phyloP scores from a whole-genome alignment of 495 filamentous ascomycete species.

The Lasiosphaeris hirsuta region DNA sequence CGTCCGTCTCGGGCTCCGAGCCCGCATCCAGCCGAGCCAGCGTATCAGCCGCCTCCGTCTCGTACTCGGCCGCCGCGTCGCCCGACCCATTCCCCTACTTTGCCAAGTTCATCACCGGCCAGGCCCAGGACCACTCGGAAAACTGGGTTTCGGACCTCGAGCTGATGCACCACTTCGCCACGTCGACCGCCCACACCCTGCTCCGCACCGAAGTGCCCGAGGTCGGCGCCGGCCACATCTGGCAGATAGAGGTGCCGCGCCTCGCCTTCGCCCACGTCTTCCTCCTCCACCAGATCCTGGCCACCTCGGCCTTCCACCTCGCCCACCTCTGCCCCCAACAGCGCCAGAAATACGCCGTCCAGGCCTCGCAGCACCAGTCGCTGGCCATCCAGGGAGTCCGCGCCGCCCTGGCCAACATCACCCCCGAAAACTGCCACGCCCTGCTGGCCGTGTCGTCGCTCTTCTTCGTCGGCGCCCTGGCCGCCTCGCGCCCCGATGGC shows the following conservation, averaged over 20 bases:
- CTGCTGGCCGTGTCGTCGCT: conserved; percentile 24
- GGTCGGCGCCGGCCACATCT: conserved; percentile 3
- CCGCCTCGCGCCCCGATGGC: conserved; percentile 4
- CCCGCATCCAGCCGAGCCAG: not conserved
- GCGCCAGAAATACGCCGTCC: conserved; percentile 10
- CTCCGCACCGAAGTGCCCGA: not conserved
- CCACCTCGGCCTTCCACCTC: conserved; percentile 26
- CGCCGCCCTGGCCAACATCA: conserved; percentile 19
- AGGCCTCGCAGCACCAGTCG: conserved; percentile 26
- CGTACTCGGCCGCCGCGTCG: not conserved
- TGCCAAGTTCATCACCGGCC: conserved; percentile 16
- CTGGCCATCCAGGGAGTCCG: conserved; percentile 24
- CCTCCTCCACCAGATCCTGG: conserved; percentile 29
- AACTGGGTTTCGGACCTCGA: conserved; percentile 28
- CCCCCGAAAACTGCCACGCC: conserved; percentile 29
- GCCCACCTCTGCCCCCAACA: conserved; percentile 19
- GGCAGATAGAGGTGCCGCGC: conserved; percentile 23
- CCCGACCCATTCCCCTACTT: conserved; percentile 25
- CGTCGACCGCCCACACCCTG: conserved; percentile 17
- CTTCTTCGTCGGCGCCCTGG: conserved; percentile 24
- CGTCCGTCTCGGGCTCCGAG: no score
- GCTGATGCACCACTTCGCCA: conserved; percentile 27
- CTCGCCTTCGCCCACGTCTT: conserved; percentile 23
- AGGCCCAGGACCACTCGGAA: conserved; percentile 8
- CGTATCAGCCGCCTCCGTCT: not conserved